Percentiles rank a stretch among this genome's conserved stretches.
These are phyloP conservation scores for Daldinia childiae DNA, from an alignment of 495 filamentous ascomycete genomes.

Conservation along the genomic window DNA sequence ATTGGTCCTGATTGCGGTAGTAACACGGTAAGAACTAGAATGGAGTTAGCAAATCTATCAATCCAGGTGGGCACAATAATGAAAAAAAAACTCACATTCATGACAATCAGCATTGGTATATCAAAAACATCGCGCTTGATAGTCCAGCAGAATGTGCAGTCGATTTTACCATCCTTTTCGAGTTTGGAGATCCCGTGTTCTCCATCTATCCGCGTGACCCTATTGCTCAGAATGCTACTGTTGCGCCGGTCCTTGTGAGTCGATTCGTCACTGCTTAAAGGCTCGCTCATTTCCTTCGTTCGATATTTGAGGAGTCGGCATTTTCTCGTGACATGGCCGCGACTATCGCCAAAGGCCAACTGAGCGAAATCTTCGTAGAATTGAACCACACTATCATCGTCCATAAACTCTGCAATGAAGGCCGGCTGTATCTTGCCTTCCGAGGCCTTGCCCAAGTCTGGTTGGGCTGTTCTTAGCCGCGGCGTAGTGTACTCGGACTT, in stretches of 20 bases:
- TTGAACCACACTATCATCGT: conserved; percentile 90
- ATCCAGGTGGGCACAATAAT: neutral
- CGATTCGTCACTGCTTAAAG: conserved; percentile 43
- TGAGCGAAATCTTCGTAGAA: conserved; percentile 97
- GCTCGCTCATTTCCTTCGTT: conserved; percentile 68
- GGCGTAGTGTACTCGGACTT: conserved; percentile 58
- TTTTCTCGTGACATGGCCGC: conserved; percentile 80
- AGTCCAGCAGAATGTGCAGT: conserved; percentile 95
- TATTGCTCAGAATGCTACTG: conserved; percentile 59
- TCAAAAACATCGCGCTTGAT: conserved; percentile 97
- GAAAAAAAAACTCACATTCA: conserved; percentile 76
- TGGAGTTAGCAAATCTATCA: conserved; percentile 32
- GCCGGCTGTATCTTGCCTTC: conserved; percentile 68
- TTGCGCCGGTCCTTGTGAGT: conserved; percentile 54
- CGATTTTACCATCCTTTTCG: conserved; percentile 87
- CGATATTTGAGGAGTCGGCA: conserved; percentile 93
- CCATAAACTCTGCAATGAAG: conserved; percentile 89
- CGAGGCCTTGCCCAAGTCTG: conserved; percentile 45
- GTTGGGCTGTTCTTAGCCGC: conserved; percentile 52
- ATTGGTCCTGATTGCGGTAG: conserved; percentile 58
- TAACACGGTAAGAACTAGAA: conserved; percentile 62
- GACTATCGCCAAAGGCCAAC: conserved; percentile 87
- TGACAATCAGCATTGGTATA: conserved; percentile 97
- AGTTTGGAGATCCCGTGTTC: conserved; percentile 80
- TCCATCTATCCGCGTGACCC: conserved; percentile 71